A percentile compares a stretch with the other conserved stretches of the same genome.
Evolutionary conservation across 176 grass and related monocot genomes (phyloP).

Genomic region (Cenchrus americanus): DNA sequence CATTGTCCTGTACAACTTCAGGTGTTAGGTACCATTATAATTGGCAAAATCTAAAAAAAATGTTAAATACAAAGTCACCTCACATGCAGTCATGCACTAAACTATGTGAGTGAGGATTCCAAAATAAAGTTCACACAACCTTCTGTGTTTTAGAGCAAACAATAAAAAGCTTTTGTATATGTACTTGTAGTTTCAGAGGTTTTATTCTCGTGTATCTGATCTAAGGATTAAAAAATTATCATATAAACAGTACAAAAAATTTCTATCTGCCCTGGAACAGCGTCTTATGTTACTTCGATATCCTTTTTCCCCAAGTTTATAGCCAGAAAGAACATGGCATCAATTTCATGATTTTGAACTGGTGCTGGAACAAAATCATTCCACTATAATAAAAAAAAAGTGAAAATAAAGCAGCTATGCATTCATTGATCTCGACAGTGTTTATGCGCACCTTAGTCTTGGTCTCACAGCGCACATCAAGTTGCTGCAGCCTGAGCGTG

Average conservation of each 20-base stretch:
- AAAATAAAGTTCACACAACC: background rate
- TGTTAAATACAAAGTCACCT: no score
- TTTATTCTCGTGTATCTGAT: background rate
- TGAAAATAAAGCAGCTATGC: background rate
- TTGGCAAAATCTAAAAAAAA: background rate
- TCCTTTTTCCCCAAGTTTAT: conserved; percentile 7
- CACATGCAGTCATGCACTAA: background rate
- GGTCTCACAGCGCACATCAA: conserved; percentile 75
- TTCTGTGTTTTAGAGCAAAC: background rate
- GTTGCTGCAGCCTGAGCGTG: conserved; percentile 73
- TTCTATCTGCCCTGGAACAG: background rate
- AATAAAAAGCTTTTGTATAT: conserved; percentile 6
- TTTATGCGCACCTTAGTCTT: conserved; percentile 70
- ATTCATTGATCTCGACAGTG: background rate
- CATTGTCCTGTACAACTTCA: conserved; percentile 70
- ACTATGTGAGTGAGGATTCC: background rate
- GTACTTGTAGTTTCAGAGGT: background rate
- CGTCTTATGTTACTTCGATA: background rate
- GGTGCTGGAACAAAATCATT: background rate
- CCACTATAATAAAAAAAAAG: background rate
- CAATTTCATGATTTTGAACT: background rate
- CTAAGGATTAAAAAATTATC: background rate
- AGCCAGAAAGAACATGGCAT: conserved; percentile 23
- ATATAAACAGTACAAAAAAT: background rate
- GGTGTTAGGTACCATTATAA: conserved; percentile 12